These are phyloP conservation scores for Pyrus betulifolia DNA, from an alignment of 306 rosid species.

Conservation along the genomic window DNA sequence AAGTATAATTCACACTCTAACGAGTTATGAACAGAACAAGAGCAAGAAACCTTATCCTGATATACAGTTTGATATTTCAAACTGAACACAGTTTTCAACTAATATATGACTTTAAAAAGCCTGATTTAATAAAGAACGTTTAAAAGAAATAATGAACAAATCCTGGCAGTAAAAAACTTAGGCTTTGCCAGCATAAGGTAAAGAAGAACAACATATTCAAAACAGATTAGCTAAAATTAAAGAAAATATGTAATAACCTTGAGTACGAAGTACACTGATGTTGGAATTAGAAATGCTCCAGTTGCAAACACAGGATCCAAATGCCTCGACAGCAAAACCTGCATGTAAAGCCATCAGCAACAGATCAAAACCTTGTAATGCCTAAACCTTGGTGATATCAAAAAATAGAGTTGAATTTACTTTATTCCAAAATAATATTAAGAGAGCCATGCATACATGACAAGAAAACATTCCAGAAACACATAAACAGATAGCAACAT, in stretches of 20 bases:
- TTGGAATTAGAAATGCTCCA: constrained; percentile 81
- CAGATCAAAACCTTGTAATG: constrained; percentile 2
- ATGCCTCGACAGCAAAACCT: constrained; percentile 68
- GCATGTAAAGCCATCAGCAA: constrained; percentile 35
- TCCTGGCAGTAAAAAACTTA: background rate
- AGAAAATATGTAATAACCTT: constrained; percentile 46
- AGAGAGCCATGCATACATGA: background rate
- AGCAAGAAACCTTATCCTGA: background rate
- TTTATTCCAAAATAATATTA: background rate
- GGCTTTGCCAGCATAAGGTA: background rate
- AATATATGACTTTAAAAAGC: background rate
- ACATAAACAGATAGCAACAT: background rate
- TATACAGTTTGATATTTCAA: background rate
- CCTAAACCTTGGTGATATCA: background rate
- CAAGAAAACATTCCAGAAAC: background rate
- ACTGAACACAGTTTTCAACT: background rate
- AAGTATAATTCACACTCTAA: background rate
- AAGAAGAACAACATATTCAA: background rate
- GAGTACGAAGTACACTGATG: constrained; percentile 72
- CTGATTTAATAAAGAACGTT: background rate
- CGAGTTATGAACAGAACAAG: background rate
- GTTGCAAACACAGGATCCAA: constrained; percentile 68
- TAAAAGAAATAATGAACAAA: background rate
- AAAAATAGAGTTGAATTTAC: background rate
- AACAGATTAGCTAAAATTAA: background rate